Evolutionary conservation across 495 filamentous ascomycete genomes (phyloP).

Genomic region (Aspergillus kassunensis): DNA sequence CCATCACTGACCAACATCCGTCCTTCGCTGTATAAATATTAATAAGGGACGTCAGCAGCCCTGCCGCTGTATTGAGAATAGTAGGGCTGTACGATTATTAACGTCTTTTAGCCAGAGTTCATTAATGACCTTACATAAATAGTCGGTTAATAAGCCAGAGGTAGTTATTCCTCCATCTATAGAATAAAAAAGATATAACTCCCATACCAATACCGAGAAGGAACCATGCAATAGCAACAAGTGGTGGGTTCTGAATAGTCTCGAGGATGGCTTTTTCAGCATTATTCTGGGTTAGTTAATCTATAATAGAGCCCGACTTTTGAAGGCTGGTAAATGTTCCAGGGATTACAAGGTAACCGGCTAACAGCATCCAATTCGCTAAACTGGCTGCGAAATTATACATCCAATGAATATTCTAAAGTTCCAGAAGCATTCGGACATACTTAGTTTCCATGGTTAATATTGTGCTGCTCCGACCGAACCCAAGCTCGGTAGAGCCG

Average conservation of each 20-base stretch:
- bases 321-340: slow-evolving; percentile 34
- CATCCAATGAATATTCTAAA: slow-evolving; percentile 11
- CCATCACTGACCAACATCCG: slow-evolving; percentile 14
- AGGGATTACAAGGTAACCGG: slow-evolving; percentile 34
- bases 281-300: slow-evolving; percentile 11
- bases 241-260: slow-evolving; percentile 21
- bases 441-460: slow-evolving; percentile 8
- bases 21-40: slow-evolving; percentile 39
- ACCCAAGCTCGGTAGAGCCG: neutral
- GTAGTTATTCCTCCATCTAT: slow-evolving; percentile 20
- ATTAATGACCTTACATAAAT: slow-evolving; percentile 4
- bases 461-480: neutral
- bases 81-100: slow-evolving; percentile 1
- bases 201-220: slow-evolving; percentile 16
- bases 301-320: slow-evolving; percentile 13
- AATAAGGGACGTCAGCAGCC: slow-evolving; percentile 34
- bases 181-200: slow-evolving; percentile 16
- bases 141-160: slow-evolving; percentile 22
- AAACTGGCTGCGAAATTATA: slow-evolving; percentile 15
- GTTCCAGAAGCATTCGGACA: slow-evolving; percentile 7
- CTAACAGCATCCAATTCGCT: slow-evolving; percentile 29
- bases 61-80: slow-evolving; percentile 5
- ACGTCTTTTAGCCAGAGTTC: neutral
- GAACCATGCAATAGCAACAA: slow-evolving; percentile 22
- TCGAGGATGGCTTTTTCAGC: slow-evolving; percentile 13